Base-by-base conservation (phyloP, 495 filamentous ascomycete species). In the Thermochaetoides thermophila region DNA sequence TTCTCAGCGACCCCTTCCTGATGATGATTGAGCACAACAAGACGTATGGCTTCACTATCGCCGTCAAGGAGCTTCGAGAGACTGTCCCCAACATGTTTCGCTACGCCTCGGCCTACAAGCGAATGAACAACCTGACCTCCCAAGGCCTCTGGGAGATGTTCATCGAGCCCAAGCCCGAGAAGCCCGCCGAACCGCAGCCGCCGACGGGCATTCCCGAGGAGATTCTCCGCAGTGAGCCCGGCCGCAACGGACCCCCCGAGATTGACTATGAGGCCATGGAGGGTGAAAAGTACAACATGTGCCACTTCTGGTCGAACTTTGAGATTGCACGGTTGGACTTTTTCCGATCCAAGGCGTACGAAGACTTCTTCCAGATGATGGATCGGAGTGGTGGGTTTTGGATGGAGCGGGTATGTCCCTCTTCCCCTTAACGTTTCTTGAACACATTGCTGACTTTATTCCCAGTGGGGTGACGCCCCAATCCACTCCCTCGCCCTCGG, bases 231-330 rank as follows among this genome's bases (percentile, higher is more conserved):
- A 93, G 43, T 84, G 93, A 45, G 78, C 93, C 25, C 56, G 8
- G 86, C 21, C 71, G 72, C 47, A 73, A 66, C 37, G 81, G 73
- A 17, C 53, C 84, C 11, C 76, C 79, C 22, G 81, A 93, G 29
- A 75, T 94, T 27, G 84, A 96, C 51, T 72, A 76, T 0, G 91
- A 96, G 49, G 75, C 78, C 12, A 99, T 99, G 89, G 91, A 95
- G 50, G 81, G 83, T 38, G 89, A 99, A 49, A 80, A 71, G 42
- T 99, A 99, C 64, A 99, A 99, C 64, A 99, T 99, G 89, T 99
- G 89, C 59, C 89, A 99, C 66, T 99, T 96, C 68, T 99, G 89
- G 89, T 93, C 84, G 65, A 99, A 99, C 54, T 99, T 99, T 38
- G 89, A 99, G 60, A 99, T 99, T 59, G 89, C 89, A 13, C 74